These are phyloP conservation scores for Ramalina intermedia DNA, from an alignment of 495 filamentous ascomycete genomes.

Conservation along the genomic window DNA sequence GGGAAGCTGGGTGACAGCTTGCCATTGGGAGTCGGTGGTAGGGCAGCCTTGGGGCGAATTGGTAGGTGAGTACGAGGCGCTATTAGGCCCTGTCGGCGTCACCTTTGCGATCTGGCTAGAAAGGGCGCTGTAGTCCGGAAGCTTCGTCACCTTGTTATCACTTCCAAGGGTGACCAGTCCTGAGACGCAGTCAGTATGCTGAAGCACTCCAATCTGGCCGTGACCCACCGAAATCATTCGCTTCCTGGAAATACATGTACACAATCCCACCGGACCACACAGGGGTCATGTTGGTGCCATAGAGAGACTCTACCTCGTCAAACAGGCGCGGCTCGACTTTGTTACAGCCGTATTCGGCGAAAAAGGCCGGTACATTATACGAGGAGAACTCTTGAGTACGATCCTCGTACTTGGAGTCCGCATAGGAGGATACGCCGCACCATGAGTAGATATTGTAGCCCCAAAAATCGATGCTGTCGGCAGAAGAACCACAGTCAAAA, in stretches of 20 bases:
- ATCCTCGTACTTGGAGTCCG: constrained; percentile 58
- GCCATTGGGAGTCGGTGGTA: constrained; percentile 46
- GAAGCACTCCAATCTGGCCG: neutral
- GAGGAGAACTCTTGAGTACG: constrained; percentile 70
- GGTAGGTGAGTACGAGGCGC: constrained; percentile 56
- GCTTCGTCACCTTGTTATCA: constrained; percentile 39
- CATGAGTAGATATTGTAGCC: constrained; percentile 99
- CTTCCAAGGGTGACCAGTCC: constrained; percentile 54
- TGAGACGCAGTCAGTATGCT: constrained; percentile 8
- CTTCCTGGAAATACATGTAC: constrained; percentile 93
- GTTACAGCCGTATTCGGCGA: constrained; percentile 98
- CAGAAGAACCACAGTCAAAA: constrained; percentile 69
- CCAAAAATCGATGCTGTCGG: constrained; percentile 77
- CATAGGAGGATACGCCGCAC: constrained; percentile 72
- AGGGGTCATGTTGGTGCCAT: constrained; percentile 59
- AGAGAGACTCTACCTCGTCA: constrained; percentile 76
- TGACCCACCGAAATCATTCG: constrained; percentile 68
- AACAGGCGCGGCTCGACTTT: constrained; percentile 57
- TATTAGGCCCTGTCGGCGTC: constrained; percentile 49
- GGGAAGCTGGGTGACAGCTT: constrained; percentile 54
- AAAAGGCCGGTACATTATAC: constrained; percentile 89
- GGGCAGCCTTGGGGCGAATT: constrained; percentile 69
- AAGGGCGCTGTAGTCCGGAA: constrained; percentile 62
- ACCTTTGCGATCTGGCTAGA: constrained; percentile 53
- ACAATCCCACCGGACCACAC: constrained; percentile 92